phyloP scores from a whole-genome alignment of 2,329 filamentous ascomycete species.

The Orbilia quercus region DNA sequence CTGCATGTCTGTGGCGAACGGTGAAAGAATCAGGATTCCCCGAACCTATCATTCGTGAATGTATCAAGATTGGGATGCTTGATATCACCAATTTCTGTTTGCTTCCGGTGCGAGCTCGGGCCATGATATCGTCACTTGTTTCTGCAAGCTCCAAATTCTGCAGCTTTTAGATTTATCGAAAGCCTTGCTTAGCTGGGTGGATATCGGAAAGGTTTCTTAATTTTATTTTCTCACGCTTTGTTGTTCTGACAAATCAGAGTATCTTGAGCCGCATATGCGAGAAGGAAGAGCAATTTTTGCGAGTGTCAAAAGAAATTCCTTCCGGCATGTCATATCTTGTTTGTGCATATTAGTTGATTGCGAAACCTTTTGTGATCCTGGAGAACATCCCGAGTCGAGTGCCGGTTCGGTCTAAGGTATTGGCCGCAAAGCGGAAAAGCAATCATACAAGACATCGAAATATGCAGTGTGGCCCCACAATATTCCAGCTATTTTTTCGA shows the following conservation, averaged over 20 bases:
- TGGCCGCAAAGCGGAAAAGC: neutral
- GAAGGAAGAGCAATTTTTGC: constrained; percentile 25
- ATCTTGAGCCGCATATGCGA: constrained; percentile 6
- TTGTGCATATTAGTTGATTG: neutral
- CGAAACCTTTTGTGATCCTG: neutral
- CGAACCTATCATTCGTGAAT: neutral
- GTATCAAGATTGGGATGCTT: neutral
- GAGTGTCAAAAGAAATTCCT: constrained; percentile 6
- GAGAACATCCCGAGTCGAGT: neutral
- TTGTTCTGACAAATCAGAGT: constrained; percentile 25
- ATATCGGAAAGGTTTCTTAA: constrained; percentile 26
- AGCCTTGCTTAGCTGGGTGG: neutral
- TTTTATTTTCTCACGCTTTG: constrained; percentile 6
- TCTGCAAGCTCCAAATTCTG: too few relatives aligned
- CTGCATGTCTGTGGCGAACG: constrained; percentile 20
- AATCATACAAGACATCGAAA: constrained; percentile 8
- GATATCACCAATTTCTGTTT: constrained; percentile 4
- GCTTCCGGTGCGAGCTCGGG: too few relatives aligned
- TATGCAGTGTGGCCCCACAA: constrained; percentile 4
- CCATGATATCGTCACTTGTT: neutral
- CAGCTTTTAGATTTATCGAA: neutral
- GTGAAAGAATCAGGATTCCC: neutral
- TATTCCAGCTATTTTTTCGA: constrained; percentile 7
- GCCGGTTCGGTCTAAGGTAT: constrained; percentile 3
- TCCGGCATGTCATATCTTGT: constrained; percentile 8